phyloP scores from a whole-genome alignment of 257 asterid genomes.

The Petunia secreta region DNA sequence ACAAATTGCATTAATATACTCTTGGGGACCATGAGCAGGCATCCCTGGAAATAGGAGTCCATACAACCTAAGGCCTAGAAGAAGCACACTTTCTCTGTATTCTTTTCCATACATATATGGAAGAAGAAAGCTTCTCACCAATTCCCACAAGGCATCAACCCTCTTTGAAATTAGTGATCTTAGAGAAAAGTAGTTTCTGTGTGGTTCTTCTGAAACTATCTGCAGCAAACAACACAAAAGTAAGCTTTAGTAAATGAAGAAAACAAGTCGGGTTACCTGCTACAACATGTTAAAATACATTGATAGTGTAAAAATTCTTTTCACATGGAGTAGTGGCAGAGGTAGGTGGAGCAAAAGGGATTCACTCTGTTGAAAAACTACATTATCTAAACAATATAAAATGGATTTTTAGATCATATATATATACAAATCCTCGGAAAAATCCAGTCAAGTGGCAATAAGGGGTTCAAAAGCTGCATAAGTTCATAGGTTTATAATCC shows the following conservation, averaged over 20 bases:
- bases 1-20: constrained; percentile 60
- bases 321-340: too few relatives aligned
- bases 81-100: constrained; percentile 51
- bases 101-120: constrained; percentile 49
- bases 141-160: constrained; percentile 60
- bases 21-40: constrained; percentile 54
- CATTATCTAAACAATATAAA: too few relatives aligned
- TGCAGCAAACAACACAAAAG: constrained; percentile 15
- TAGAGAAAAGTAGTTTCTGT: constrained; percentile 43
- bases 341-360: too few relatives aligned
- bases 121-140: constrained; percentile 59
- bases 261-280: neutral
- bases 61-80: constrained; percentile 33
- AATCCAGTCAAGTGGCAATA: too few relatives aligned
- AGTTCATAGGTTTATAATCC: too few relatives aligned
- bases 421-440: too few relatives aligned
- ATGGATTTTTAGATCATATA: too few relatives aligned
- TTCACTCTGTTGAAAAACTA: too few relatives aligned
- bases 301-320: too few relatives aligned
- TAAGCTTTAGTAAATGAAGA: neutral
- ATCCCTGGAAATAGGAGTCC: constrained; percentile 53
- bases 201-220: constrained; percentile 50
- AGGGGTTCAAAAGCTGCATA: too few relatives aligned
- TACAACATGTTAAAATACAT: neutral
- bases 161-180: constrained; percentile 33